Evolutionary conservation across 805 yeast species (phyloP), one percentile per base, ranked within the genome.

Genomic region (Middelhovenomyces tepae): DNA sequence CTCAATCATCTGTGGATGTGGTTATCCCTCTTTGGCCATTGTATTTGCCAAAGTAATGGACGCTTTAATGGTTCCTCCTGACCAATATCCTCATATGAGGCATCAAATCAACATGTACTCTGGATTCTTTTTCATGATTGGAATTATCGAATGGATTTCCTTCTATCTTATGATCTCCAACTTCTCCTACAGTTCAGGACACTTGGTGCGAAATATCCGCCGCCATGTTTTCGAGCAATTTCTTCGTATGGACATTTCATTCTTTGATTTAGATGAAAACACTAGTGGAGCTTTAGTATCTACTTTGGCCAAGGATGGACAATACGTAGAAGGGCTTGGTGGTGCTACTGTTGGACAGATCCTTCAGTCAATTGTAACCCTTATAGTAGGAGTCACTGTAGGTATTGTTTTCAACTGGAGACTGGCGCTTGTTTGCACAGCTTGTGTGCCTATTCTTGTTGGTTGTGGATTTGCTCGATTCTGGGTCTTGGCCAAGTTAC

Each of bases 271-370:
- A 29, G 56, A 51, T 13, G 51, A 52, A 26, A 57, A 59, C 37
- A 44, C 60, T 10, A 51, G 64, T 7, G 66, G 66, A 27, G 43
- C 63, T 1, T 45, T 60, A 11, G 55, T 62, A 3, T 42, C 63
- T 1, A 50, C 56, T 17, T 43, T 60, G 10, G 60, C 64, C 28
- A 59, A 55, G 32, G 65, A 60, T 31, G 65, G 62, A 5, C 58
- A 57, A 35, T 53, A 56, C 14, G 55, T 58, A 8, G 57, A 60
- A 27, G 64, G 64, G 18, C 44, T 60, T 4, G 61, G 62, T 10
- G 65, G 65, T 15, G 59, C 64, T 4, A 60, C 65, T 1, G 44
- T 60, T 28, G 65, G 63, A 5, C 65, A 60, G 38, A 53, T 60
- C 31, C 39, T 58, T 39, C 48, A 52, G 31, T 57, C 60, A 1